Evolutionary conservation across 2,329 filamentous ascomycete species (phyloP), one percentile per base, ranked within the genome.

Genomic region (Nemania sp.): DNA sequence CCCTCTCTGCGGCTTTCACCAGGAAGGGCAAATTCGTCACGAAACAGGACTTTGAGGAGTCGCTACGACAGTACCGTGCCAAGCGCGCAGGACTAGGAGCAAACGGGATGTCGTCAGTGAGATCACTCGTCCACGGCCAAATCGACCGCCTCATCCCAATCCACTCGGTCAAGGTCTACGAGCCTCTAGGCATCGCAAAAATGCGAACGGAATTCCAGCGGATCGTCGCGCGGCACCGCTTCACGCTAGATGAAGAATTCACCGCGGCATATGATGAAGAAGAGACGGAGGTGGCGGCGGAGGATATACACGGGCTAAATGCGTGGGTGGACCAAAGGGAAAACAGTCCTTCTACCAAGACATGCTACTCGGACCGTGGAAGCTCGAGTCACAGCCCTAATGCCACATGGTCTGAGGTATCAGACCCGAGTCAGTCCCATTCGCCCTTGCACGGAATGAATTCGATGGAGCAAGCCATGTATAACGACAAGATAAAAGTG

Each of bases 11-110:
- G 1, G 65, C 65, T 21, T 67, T 67, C 54, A 65, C 59, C 2
- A 49, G 60, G n/a, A 67, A 66, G 47, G 64, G 64, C 20, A 66
- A 57, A 18, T 62, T 63, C n/a, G 65, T 67, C 35, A 67, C 62
- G 50, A 64, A 63, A 20, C 61, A 65, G 42, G 65, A 67, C 46
- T 67, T 67, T 40, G 54, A 67, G 46, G 59, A 66, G 17, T 57
- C 65, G 15, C 42, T 64, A 9, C 40, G 42, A 35, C 62, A 63
- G 25, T 67, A 67, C 29, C 55, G 62, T 12, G 57, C 54, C 39
- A 67, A 63, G 32, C 63, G 63, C 43, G 39, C 25, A 25, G 54
- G 57, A 20, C 29, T 63, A 37, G 58, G 58, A 46, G 39, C 39
- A 37, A 39, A 54, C 11, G 62, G 62, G 29, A 15, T n/a, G 20